These are phyloP conservation scores for Cynara cardunculus DNA, from an alignment of 129 eudicot species.

Conservation along the genomic window DNA sequence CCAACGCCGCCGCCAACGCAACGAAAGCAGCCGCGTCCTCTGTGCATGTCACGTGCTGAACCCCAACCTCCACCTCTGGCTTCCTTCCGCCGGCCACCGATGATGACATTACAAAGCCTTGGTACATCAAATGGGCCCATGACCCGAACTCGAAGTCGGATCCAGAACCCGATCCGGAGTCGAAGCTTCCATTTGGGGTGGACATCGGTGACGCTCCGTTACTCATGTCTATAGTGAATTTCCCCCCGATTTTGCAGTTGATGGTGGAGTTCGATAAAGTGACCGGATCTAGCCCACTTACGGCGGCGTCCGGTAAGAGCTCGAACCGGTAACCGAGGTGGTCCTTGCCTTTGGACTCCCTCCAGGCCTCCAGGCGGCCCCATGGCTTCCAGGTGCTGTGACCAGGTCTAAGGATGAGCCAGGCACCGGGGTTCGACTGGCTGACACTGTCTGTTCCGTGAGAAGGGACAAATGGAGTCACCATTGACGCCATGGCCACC, in stretches of 20 bases:
- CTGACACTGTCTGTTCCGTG: constrained; percentile 67
- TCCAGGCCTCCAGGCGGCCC: constrained; percentile 97
- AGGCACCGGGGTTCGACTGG: constrained; percentile 89
- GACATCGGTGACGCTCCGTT: constrained; percentile 53
- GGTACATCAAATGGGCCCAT: constrained; percentile 67
- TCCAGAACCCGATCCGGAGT: constrained; percentile 59
- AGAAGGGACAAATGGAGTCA: constrained; percentile 92
- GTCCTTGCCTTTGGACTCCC: constrained; percentile 42
- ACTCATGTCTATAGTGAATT: constrained; percentile 62
- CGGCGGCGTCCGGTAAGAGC: constrained; percentile 57
- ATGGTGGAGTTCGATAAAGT: constrained; percentile 50
- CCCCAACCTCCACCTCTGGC: constrained; percentile 88
- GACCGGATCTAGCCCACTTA: constrained; percentile 49
- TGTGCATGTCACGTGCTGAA: constrained; percentile 82
- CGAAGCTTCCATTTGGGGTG: constrained; percentile 74
- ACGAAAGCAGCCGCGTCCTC: constrained; percentile 94
- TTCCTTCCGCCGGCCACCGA: constrained; percentile 59
- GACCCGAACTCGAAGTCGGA: constrained; percentile 72
- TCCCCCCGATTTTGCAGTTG: constrained; percentile 58
- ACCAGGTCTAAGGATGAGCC: constrained; percentile 92
- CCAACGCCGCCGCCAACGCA: constrained; percentile 91
- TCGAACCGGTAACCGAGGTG: constrained; percentile 77
- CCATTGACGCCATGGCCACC: constrained; percentile 95
- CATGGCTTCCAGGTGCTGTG: constrained; percentile 93
- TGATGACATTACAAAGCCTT: constrained; percentile 94